These are phyloP conservation scores for Grammothele lineata DNA, from an alignment of 768 basidiomycete species.

Conservation along the genomic window DNA sequence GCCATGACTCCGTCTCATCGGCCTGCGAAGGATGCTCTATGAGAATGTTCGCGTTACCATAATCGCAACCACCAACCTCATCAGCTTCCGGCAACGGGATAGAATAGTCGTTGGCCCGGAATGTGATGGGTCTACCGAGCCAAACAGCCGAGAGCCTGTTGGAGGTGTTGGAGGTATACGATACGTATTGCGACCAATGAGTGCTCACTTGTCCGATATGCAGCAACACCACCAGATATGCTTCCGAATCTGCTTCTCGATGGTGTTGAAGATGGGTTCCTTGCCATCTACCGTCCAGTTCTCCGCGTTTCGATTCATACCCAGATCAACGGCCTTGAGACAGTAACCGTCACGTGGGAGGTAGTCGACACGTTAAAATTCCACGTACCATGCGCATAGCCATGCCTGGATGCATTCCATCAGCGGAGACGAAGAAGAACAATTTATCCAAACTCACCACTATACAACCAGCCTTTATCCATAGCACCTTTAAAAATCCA, in stretches of 20 bases:
- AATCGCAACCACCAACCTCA: slow-evolving; percentile 32
- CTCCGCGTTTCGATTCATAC: slow-evolving; percentile 74
- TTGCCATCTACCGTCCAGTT: slow-evolving; percentile 63
- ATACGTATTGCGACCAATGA: slow-evolving; percentile 1
- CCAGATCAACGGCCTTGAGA: slow-evolving; percentile 69
- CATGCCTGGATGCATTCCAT: slow-evolving; percentile 33
- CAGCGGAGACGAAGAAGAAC: background rate
- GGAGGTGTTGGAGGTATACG: background rate
- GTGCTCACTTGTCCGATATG: slow-evolving; percentile 59
- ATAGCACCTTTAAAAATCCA: slow-evolving; percentile 42
- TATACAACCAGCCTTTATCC: slow-evolving; percentile 85
- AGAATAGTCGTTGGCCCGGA: slow-evolving; percentile 19
- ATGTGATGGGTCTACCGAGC: slow-evolving; percentile 46
- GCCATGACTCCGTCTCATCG: slow-evolving; percentile 56
- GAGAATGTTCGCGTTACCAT: too few species aligned
- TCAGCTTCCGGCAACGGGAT: slow-evolving; percentile 44
- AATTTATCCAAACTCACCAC: slow-evolving; percentile 35
- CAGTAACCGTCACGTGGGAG: background rate
- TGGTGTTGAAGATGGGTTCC: slow-evolving; percentile 49
- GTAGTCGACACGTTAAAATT: background rate
- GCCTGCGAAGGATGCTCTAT: slow-evolving; percentile 34
- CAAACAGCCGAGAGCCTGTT: slow-evolving; percentile 67
- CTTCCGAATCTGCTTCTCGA: slow-evolving; percentile 67
- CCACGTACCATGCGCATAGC: slow-evolving; percentile 65
- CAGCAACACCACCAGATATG: slow-evolving; percentile 82